Base-by-base conservation (phyloP, 2,329 filamentous ascomycete species). In the Stagonosporopsis chrysanthemi region DNA sequence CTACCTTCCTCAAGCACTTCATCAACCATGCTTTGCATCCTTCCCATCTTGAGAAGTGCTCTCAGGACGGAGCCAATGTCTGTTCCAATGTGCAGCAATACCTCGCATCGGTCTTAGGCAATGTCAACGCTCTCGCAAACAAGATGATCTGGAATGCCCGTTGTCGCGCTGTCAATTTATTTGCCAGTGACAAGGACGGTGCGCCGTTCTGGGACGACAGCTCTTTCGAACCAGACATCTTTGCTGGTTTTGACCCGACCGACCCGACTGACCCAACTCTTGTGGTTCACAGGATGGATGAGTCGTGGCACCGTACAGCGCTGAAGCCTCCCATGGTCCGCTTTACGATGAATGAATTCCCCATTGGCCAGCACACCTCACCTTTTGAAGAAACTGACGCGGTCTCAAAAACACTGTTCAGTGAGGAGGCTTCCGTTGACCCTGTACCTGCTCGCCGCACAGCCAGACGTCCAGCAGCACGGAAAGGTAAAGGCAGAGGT, bases 111-210 rank as follows among this genome's bases (percentile, higher is more conserved):
- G 60, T 72, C 2, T 45, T 46, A 11, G 41, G 49, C n/a, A 63
- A 67, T 35, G 54, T 68, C 9, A 58, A 58, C 24, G 19, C 53
- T n/a, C 60, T 70, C 24, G 46, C 63, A 6, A 59, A 60, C 31
- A 70, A 66, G 46, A 68, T 69, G 47, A 53, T 67, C n/a, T 63
- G 65, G 60, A 67, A 69, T 31, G 58, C 66, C 9, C 65, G 69
- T 33, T 62, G 45, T 23, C 66, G 62, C 12, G 55, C 43, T 15
- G 52, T 67, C 28, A 62, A 67, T 28, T 42, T 71, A 14, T 44
- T 71, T 2, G 59, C 64, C 17, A 62, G 59, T 22, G 63, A 57
- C 6, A 61, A 62, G 24, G 47, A 62, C 3, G 42, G 48, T 22
- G 56, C 60, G 2, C 58, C 63, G 1, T 69, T 72, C 38, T 59